Evolutionary conservation across 768 basidiomycete genomes (phyloP).

Genomic region (Mycena rosella): DNA sequence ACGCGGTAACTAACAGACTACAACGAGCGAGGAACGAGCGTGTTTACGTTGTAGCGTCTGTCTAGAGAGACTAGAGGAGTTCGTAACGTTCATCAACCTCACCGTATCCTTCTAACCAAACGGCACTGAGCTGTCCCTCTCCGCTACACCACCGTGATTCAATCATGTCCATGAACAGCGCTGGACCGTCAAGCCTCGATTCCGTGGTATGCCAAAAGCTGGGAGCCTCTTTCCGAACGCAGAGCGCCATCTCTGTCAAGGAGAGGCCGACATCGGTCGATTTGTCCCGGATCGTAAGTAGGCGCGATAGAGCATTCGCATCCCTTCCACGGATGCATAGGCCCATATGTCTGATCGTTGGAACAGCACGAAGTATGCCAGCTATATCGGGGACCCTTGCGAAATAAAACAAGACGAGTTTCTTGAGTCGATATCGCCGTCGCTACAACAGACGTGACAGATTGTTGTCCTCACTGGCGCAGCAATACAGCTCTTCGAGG

Average conservation of each 20-base stretch:
- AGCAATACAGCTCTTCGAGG: constrained; percentile 16
- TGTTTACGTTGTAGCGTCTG: no score
- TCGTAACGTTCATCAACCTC: no score
- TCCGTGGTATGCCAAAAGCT: no score
- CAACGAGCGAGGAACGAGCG: no score
- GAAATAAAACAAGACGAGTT: constrained; percentile 2
- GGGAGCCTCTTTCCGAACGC: background rate
- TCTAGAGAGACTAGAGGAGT: no score
- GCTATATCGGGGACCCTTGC: constrained; percentile 2
- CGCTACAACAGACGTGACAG: background rate
- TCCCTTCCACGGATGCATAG: background rate
- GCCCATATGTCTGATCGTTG: constrained; percentile 6
- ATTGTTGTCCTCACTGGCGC: background rate
- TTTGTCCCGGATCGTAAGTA: constrained; percentile 1
- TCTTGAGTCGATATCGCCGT: constrained; percentile 1
- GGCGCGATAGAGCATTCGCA: background rate
- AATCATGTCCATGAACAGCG: background rate
- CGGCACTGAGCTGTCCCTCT: background rate
- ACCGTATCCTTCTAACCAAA: no score
- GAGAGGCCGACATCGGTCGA: background rate
- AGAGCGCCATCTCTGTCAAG: background rate
- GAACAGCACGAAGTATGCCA: background rate
- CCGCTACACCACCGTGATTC: constrained; percentile 17
- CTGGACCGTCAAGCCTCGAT: background rate
- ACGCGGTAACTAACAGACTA: no score